Base-by-base conservation (phyloP, 164 flowering plant species). In the Amborella trichopoda region DNA sequence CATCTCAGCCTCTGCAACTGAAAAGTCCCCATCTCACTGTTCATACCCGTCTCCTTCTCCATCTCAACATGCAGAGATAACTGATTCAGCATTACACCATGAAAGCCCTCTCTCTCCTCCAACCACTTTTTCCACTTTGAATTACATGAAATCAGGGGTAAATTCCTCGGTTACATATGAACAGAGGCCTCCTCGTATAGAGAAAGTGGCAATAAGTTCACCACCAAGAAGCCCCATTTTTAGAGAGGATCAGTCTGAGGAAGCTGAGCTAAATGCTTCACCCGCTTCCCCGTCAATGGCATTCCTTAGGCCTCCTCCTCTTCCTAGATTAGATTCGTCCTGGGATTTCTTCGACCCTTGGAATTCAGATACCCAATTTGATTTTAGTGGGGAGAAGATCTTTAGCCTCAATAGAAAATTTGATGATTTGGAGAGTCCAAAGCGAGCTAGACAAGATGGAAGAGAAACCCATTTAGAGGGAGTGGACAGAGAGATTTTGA, bases 341-440 rank as follows among this genome's bases (percentile, higher is more conserved):
- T 91, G 99, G 96, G 99, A 91, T 54, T 91, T 41, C 51, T 87
- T 91, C 50, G 83, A 82, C 18, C 66, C 93, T 18, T 11, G 37
- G 47, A 82, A 66, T 48, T 64, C 71, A 12, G 13, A 37, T 23
- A 74, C 71, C 49, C 70, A 81, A 55, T 71, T 79, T 45, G 46
- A 75, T 46, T 76, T 76, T 63, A 40, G 47, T 23, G 65, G 61
- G 10, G 70, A 61, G 10, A 54, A 64, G n/a, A n/a, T n/a, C n/a
- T n/a, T n/a, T 53, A 71, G 24, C 25, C 33, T 45, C 46, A 57
- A 65, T 49, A 25, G 49, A 26, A 60, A 63, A 40, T 64, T 53
- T 47, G 71, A 65, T 45, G 59, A 64, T 38, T 23, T 59, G 52
- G 52, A 46, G 33, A 60, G 26, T 18, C 67, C 63, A 63, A 67